phyloP scores from a whole-genome alignment of 345 rosid genomes.

The Microcos paniculata region DNA sequence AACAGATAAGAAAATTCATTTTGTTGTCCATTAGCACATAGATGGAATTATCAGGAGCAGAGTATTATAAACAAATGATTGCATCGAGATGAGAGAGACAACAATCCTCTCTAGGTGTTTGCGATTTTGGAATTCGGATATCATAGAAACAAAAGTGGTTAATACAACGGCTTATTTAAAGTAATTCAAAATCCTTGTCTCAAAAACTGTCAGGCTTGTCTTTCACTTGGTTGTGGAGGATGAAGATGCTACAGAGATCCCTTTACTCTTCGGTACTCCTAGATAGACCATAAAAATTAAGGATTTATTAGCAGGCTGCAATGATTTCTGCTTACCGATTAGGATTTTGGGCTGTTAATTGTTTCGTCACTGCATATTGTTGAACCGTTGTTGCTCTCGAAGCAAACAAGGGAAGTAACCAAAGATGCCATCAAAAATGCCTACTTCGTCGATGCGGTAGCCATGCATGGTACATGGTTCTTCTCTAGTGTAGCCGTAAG shows the following conservation, averaged over 20 bases:
- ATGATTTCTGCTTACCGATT: not conserved
- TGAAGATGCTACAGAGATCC: not conserved
- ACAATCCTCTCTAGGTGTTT: not conserved
- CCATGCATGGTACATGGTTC: not conserved
- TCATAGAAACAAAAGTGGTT: not conserved
- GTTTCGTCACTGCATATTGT: not conserved
- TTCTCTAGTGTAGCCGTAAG: not conserved
- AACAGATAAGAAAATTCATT: not conserved
- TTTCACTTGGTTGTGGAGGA: not conserved
- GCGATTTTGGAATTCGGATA: not conserved
- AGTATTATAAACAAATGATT: not conserved
- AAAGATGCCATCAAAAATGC: conserved; percentile 3
- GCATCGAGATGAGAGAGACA: not conserved
- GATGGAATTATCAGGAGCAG: conserved; percentile 6
- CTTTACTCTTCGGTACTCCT: not conserved
- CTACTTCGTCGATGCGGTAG: not conserved
- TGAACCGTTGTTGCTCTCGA: not conserved
- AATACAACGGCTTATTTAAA: too few relatives aligned
- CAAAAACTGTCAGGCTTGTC: not conserved
- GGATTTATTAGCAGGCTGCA: not conserved
- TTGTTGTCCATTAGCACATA: not conserved
- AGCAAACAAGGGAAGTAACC: conserved; percentile 11
- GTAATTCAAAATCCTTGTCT: too few relatives aligned
- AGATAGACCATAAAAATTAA: not conserved
- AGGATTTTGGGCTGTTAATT: not conserved